Evolutionary conservation across 371 early-diverging fungal genomes (phyloP).

Genomic region (Mucor racemosus): DNA sequence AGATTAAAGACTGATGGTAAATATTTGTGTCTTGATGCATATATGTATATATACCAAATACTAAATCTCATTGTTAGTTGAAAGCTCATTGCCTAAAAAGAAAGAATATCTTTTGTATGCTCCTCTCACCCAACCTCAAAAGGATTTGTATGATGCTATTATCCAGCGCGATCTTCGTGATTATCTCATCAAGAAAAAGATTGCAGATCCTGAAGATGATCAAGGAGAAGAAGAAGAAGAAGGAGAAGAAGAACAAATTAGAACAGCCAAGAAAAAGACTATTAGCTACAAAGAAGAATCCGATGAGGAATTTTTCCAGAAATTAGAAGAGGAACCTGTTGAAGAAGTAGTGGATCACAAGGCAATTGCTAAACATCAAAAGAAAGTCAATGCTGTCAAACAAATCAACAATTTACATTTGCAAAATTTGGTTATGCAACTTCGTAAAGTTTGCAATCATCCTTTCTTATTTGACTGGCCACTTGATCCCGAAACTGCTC

Average conservation of each 20-base stretch:
- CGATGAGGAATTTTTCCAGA: constrained; percentile 49
- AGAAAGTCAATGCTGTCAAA: constrained; percentile 32
- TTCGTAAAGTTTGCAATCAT: constrained; percentile 95
- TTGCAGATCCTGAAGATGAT: constrained; percentile 32
- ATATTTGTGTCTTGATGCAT: no score
- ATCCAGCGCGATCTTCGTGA: constrained; percentile 74
- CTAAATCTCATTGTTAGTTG: constrained; percentile 57
- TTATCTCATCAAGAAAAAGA: constrained; percentile 67
- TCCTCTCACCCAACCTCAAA: constrained; percentile 83
- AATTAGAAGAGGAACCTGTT: constrained; percentile 41
- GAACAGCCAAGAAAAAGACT: constrained; percentile 23
- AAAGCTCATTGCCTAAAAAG: constrained; percentile 86
- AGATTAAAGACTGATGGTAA: constrained; percentile 94
- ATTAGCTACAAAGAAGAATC: constrained; percentile 52
- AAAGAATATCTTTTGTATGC: constrained; percentile 88
- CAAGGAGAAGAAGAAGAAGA: constrained; percentile 16
- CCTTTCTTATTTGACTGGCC: constrained; percentile 92
- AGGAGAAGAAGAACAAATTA: constrained; percentile 11
- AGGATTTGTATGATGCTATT: constrained; percentile 83
- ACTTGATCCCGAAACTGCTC: constrained; percentile 54
- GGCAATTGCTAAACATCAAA: constrained; percentile 13
- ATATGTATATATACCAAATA: no score
- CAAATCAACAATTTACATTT: constrained; percentile 65
- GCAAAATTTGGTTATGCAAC: constrained; percentile 89
- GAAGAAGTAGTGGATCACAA: background rate